These are phyloP conservation scores for Sonneratia alba DNA, from an alignment of 345 rosid species.

Conservation along the genomic window DNA sequence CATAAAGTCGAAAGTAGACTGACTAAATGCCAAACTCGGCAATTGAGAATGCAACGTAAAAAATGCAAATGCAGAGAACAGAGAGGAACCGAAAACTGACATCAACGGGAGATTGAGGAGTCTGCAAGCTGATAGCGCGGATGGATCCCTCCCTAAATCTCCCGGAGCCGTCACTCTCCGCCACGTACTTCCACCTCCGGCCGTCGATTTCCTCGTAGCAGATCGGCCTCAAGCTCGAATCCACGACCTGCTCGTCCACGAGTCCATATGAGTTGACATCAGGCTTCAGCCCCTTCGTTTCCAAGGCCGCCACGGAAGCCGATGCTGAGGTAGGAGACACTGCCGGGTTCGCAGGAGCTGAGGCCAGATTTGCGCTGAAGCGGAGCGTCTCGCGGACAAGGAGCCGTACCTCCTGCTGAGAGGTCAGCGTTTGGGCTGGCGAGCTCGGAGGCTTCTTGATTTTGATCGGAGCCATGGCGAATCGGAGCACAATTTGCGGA, in stretches of 20 bases:
- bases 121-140: conserved; percentile 62
- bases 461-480: conserved; percentile 23
- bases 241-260: conserved; percentile 32
- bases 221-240: conserved; percentile 55
- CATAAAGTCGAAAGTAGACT: not conserved
- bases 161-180: conserved; percentile 54
- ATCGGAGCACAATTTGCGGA: not conserved
- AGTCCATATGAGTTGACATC: conserved; percentile 18
- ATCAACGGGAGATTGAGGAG: conserved; percentile 67
- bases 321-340: conserved; percentile 6
- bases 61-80: not conserved
- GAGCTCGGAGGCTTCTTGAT: conserved; percentile 35
- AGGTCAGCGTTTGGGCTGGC: conserved; percentile 23
- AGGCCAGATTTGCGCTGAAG: conserved; percentile 75
- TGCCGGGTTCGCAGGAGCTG: conserved; percentile 26
- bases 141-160: conserved; percentile 54
- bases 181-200: conserved; percentile 74
- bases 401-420: conserved; percentile 50
- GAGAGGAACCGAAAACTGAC: conserved; percentile 23
- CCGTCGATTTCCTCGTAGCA: conserved; percentile 93
- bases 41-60: not conserved
- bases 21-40: not conserved
- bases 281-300: not conserved
- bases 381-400: conserved; percentile 95
- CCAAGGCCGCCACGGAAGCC: not conserved